Conservation (phyloP, 2,329 filamentous ascomycete genomes). For the Cladobotryum mycophilum region DNA sequence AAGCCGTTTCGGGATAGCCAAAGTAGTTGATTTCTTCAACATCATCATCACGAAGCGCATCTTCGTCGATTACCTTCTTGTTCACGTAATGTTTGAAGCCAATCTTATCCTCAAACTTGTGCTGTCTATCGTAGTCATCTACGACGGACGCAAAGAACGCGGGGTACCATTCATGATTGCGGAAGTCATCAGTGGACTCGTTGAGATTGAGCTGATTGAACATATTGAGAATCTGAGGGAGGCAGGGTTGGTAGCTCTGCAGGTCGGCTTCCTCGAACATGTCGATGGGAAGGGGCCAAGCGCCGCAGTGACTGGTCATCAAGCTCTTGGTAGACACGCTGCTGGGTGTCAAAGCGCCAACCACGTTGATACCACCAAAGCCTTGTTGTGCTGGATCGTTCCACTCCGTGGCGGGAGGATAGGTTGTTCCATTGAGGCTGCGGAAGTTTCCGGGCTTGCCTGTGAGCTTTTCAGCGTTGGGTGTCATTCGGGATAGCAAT, state of each 20-base stretch:
- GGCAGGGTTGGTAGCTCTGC: conserved; percentile 39
- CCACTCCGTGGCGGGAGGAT: conserved; percentile 12
- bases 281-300: conserved; percentile 34
- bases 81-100: conserved; percentile 23
- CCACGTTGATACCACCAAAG: conserved; percentile 33
- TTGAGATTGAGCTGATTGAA: conserved; percentile 22
- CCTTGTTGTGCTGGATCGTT: conserved; percentile 7
- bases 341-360: conserved; percentile 33
- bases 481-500: conserved; percentile 18
- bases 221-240: conserved; percentile 32
- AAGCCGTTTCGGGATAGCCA: conserved; percentile 25
- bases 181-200: conserved; percentile 15
- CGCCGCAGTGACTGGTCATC: conserved; percentile 33
- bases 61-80: conserved; percentile 24
- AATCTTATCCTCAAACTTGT: conserved; percentile 24
- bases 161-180: conserved; percentile 25
- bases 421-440: neutral
- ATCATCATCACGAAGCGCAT: conserved; percentile 23
- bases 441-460: conserved; percentile 15
- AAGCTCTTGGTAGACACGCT: conserved; percentile 40
- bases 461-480: conserved; percentile 19
- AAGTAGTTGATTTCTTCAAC: conserved; percentile 31
- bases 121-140: conserved; percentile 28
- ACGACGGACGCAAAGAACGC: conserved; percentile 29
- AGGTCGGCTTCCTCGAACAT: conserved; percentile 37